phyloP scores from a whole-genome alignment of 352 stramenopile species.

The Globisporangium splendens region DNA sequence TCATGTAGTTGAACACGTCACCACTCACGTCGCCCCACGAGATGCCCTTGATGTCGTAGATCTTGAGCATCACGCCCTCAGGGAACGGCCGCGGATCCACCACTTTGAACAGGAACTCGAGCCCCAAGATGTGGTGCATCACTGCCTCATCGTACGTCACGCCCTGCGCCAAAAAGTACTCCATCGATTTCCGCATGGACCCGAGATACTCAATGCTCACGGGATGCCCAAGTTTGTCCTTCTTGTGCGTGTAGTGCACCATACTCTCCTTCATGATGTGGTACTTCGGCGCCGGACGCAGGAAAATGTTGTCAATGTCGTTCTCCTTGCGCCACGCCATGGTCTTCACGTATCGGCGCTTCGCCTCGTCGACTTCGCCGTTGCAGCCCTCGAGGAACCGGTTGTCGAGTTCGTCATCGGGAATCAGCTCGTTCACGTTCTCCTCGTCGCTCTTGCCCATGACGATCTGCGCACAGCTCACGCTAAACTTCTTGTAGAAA shows the following conservation, averaged over 20 bases:
- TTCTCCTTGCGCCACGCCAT: conserved; percentile 68
- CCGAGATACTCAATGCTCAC: conserved; percentile 60
- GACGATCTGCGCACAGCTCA: conserved; percentile 37
- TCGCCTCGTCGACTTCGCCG: conserved; percentile 64
- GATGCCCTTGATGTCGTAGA: conserved; percentile 75
- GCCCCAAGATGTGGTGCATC: conserved; percentile 60
- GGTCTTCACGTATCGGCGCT: conserved; percentile 54
- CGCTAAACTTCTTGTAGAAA: conserved; percentile 25
- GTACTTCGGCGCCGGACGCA: conserved; percentile 52
- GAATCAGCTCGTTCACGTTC: conserved; percentile 27
- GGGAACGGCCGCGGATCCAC: conserved; percentile 57
- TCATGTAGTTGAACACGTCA: conserved; percentile 70
- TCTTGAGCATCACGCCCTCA: conserved; percentile 63
- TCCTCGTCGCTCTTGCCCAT: conserved; percentile 38
- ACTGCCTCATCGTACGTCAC: conserved; percentile 57
- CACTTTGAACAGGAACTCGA: conserved; percentile 71
- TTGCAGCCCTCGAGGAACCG: conserved; percentile 69
- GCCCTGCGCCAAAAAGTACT: conserved; percentile 49
- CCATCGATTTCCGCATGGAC: conserved; percentile 53
- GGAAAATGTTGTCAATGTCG: conserved; percentile 64
- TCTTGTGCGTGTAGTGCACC: conserved; percentile 65
- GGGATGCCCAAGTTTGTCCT: conserved; percentile 51
- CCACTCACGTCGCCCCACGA: conserved; percentile 67
- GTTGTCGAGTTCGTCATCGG: conserved; percentile 39
- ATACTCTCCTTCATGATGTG: conserved; percentile 60